A percentile compares a stretch with the other conserved stretches of the same genome.
Evolutionary conservation across 805 yeast species (phyloP).

Genomic region (Saturnispora ahearnii): DNA sequence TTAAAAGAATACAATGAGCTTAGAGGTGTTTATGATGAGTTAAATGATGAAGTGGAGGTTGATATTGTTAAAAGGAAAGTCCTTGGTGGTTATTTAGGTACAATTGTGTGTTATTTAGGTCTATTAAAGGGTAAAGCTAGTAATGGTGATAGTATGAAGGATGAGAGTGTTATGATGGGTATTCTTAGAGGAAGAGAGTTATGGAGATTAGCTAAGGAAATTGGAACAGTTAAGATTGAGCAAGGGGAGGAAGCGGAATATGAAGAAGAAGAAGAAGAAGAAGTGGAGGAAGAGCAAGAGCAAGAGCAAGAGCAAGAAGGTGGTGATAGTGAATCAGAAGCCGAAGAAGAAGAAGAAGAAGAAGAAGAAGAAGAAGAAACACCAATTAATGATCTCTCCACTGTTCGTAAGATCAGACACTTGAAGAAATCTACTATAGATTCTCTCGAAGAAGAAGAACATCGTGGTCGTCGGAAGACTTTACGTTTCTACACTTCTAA

Average conservation of each 20-base stretch:
- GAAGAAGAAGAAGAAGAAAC: constrained; percentile 24
- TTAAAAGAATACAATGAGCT: constrained; percentile 47
- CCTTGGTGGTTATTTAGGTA: constrained; percentile 67
- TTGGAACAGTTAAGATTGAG: constrained; percentile 12
- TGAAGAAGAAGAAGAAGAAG: constrained; percentile 21
- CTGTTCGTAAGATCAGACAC: constrained; percentile 38
- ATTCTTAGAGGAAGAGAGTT: constrained; percentile 74
- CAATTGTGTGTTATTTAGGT: constrained; percentile 72
- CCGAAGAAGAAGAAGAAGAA: constrained; percentile 13
- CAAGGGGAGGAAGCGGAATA: constrained; percentile 21
- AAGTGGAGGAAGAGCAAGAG: constrained; percentile 16
- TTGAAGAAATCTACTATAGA: constrained; percentile 37
- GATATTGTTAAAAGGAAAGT: constrained; percentile 49
- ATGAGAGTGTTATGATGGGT: constrained; percentile 83
- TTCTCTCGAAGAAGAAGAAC: constrained; percentile 81
- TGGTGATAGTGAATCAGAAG: constrained; percentile 18
- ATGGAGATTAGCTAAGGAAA: constrained; percentile 74
- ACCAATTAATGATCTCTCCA: constrained; percentile 28
- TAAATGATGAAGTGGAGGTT: constrained; percentile 24
- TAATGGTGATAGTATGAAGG: constrained; percentile 62
- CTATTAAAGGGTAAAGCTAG: constrained; percentile 50
- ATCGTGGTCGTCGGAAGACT: constrained; percentile 66
- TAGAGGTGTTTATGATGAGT: constrained; percentile 33
- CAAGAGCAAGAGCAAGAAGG: constrained; percentile 17
- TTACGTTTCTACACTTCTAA: constrained; percentile 94